Conservation (phyloP, 176 grass and related monocot genomes). For the maize (Zea mays) region Zm-B73-REFERENCE-NAM-5.0 NC_050097.1:207811001-207811500, state of each 20-base stretch:
- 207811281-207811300: background rate
- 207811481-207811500: constrained; percentile 9
- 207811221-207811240: background rate
- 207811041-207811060: background rate
- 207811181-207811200: background rate
- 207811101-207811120: background rate
- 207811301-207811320: background rate
- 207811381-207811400: background rate
- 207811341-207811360: background rate
- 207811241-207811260: background rate
- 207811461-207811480: constrained; percentile 4
- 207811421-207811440: background rate
- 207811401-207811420: constrained; percentile 1
- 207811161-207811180: background rate
- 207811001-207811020: background rate
- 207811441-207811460: constrained; percentile 14
- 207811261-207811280: background rate
- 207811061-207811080: background rate
- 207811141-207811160: background rate
- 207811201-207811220: background rate
- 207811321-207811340: constrained; percentile 8
- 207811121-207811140: background rate
- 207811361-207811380: background rate
- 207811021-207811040: background rate
- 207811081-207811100: background rate